Base-by-base conservation (phyloP, 257 asterid species). In the Nicotiana tabacum region DNA sequence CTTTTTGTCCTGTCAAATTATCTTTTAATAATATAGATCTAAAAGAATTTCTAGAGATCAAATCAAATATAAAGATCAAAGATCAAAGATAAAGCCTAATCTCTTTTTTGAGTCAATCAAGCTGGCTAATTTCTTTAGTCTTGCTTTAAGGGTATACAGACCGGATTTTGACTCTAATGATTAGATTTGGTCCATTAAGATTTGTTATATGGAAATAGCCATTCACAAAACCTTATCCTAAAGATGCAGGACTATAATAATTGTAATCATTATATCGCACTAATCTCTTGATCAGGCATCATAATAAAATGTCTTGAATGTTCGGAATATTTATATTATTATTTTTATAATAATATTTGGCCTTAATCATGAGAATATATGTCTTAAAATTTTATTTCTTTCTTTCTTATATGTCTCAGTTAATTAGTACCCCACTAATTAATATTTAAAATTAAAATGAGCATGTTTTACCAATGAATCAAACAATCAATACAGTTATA, bases 261-360 rank as follows among this genome's bases (percentile, higher is more conserved):
- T 80, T 53, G 51, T 51, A 69, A 80, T 80, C 77, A 80, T 84
- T 61, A 64, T 6, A 21, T 21, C 70, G 46, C 82, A 62, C 79
- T 65, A 33, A 72, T 29, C 78, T 83, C 15, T 33, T 8, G 51
- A 43, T 13, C 27, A 4, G 13, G 17, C 61, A 62, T 80, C 35
- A 33, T 80, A 51, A 51, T 80, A 57, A 9, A 27, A 32, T 69
- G 18, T 30, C 64, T 80, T 60, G 67, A 68, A 69, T 57, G 32
- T 55, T 53, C 43, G 15, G 21, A 15, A 39, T 58, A 27, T 58
- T n/a, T n/a, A 2, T 53, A 2, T 48, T 46, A 37, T 65, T 18
- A 27, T 15, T 29, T 4, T 9, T 21, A 62, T 48, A 21, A 66
- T n/a, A 53, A 66, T 27, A 27, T 13, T 9, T 57, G 33, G 4